Evolutionary conservation across 2,329 filamentous ascomycete species (phyloP).

Genomic region (Massarina eburnea): DNA sequence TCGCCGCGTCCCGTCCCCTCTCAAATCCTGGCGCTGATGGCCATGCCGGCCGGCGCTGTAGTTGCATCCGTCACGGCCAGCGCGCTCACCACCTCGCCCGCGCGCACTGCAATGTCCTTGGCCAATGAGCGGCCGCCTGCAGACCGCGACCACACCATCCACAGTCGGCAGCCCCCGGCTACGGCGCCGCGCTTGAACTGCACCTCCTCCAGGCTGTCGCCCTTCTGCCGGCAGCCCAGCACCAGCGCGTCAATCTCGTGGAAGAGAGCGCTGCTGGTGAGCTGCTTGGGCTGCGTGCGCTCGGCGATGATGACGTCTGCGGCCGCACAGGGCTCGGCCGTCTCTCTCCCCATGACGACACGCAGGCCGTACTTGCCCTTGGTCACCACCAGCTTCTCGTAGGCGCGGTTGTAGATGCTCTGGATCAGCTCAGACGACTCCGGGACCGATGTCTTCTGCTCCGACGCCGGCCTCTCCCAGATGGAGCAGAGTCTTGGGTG

Average conservation of each 20-base stretch:
- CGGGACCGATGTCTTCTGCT: conserved; percentile 18
- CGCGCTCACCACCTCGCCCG: conserved; percentile 35
- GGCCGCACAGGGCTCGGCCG: conserved; percentile 23
- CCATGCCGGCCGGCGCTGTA: conserved; percentile 15
- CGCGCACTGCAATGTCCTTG: conserved; percentile 37
- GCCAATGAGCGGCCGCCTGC: conserved; percentile 38
- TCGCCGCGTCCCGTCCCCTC: conserved; percentile 3
- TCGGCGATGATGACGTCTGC: conserved; percentile 37
- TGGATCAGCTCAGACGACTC: conserved; percentile 34
- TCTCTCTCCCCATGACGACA: conserved; percentile 29
- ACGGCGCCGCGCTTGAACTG: conserved; percentile 41
- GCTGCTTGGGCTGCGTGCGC: conserved; percentile 12
- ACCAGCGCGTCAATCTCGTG: conserved; percentile 34
- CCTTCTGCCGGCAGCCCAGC: conserved; percentile 38
- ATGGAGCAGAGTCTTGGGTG: conserved; percentile 38
- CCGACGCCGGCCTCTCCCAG: conserved; percentile 33
- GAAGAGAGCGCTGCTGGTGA: conserved; percentile 25
- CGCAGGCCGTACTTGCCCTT: conserved; percentile 33
- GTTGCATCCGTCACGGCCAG: conserved; percentile 18
- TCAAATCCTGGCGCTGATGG: conserved; percentile 38
- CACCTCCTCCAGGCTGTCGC: conserved; percentile 41
- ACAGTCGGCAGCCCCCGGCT: conserved; percentile 31
- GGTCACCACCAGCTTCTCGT: conserved; percentile 39
- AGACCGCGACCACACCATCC: conserved; percentile 35
- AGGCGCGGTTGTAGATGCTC: conserved; percentile 37